These are phyloP conservation scores for Ustilago lituana DNA, from an alignment of 1,284 basidiomycete species.

Conservation along the genomic window DNA sequence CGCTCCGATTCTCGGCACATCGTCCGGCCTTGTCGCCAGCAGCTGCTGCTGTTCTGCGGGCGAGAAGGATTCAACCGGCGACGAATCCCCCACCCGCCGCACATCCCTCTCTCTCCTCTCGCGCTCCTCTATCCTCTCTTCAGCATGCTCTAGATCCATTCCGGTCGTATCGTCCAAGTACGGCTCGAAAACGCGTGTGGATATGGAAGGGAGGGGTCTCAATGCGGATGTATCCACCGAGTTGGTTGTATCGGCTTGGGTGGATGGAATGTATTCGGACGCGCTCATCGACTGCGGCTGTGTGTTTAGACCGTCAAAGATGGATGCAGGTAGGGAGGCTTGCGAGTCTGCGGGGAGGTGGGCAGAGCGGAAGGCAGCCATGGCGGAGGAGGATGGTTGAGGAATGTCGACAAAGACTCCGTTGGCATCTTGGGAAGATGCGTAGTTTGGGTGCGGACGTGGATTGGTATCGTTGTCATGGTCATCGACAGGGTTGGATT, in stretches of 20 bases:
- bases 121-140: conserved; percentile 4
- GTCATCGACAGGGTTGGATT: too few species aligned
- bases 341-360: conserved; percentile 18
- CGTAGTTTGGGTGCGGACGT: not conserved
- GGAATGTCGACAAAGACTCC: conserved; percentile 26
- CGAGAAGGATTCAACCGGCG: conserved; percentile 40
- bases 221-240: not conserved
- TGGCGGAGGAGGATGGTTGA: conserved; percentile 26
- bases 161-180: conserved; percentile 41
- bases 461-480: too few species aligned
- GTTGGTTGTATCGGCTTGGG: conserved; percentile 10
- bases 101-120: not conserved
- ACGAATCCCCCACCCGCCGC: conserved; percentile 1
- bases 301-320: conserved; percentile 3
- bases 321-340: conserved; percentile 10
- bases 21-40: conserved; percentile 9
- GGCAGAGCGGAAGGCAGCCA: conserved; percentile 20
- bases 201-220: conserved; percentile 21
- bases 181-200: conserved; percentile 31
- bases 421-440: not conserved
- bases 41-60: conserved; percentile 9
- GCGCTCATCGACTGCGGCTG: conserved; percentile 2
- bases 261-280: conserved; percentile 23
- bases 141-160: conserved; percentile 25
- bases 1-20: conserved; percentile 28